Evolutionary conservation across 2,329 filamentous ascomycete genomes (phyloP).

Genomic region (Byssothecium circinans): DNA sequence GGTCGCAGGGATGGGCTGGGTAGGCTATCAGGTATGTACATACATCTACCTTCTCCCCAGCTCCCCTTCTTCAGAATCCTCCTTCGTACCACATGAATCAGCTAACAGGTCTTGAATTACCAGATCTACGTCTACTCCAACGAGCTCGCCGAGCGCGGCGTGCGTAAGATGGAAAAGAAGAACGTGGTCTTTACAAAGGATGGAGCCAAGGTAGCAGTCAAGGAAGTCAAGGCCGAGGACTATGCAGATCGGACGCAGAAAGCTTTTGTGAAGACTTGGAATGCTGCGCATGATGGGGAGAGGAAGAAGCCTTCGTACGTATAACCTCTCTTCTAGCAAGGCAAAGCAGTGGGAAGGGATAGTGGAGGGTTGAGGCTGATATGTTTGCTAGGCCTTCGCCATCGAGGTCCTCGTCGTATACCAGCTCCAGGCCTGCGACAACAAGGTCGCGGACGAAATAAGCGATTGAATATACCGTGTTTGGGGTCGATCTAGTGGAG

Average conservation of each 20-base stretch:
- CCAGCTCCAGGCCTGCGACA: slow-evolving; percentile 1
- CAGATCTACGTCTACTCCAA: slow-evolving; percentile 67
- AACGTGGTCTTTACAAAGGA: slow-evolving; percentile 77
- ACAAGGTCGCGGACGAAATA: slow-evolving; percentile 13
- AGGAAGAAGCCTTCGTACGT: not conserved
- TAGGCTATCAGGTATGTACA: slow-evolving; percentile 70
- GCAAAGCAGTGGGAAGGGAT: not conserved
- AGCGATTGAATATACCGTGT: not conserved
- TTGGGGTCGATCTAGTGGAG: not conserved
- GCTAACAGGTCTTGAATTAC: slow-evolving; percentile 3
- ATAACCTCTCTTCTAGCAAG: not conserved
- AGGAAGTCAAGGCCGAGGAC: slow-evolving; percentile 67
- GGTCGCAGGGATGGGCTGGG: slow-evolving; percentile 61
- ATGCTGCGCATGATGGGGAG: slow-evolving; percentile 33
- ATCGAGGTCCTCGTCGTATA: slow-evolving; percentile 14
- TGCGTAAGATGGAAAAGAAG: slow-evolving; percentile 72
- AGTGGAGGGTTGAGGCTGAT: not conserved
- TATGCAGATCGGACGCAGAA: slow-evolving; percentile 75
- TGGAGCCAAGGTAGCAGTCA: slow-evolving; percentile 71
- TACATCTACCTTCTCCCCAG: not conserved
- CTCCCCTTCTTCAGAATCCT: not conserved
- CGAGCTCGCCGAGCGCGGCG: slow-evolving; percentile 67
- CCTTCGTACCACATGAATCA: too few relatives aligned
- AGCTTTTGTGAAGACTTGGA: slow-evolving; percentile 56
- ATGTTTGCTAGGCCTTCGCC: not conserved